These are phyloP conservation scores for Cryptococcus sp. DNA, from an alignment of 1,284 basidiomycete species.

Conservation along the genomic window DNA sequence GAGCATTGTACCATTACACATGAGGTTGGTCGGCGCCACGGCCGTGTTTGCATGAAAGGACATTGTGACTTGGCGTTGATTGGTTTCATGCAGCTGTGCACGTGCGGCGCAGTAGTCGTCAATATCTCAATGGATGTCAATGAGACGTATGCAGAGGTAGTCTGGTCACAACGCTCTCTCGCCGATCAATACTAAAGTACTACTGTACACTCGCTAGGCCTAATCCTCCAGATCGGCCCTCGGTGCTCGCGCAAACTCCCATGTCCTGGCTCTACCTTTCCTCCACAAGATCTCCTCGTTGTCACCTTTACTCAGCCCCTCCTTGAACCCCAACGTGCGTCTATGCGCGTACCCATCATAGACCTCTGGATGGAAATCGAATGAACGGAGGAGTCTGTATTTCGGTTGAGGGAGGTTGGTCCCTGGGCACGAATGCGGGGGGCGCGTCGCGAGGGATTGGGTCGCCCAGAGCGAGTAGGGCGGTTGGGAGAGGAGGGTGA, in stretches of 20 bases:
- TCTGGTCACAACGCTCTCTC: no score
- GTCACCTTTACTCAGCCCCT: constrained; percentile 44
- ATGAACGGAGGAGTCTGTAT: constrained; percentile 77
- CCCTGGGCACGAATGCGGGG: constrained; percentile 34
- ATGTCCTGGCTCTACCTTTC: constrained; percentile 45
- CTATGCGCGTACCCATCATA: constrained; percentile 89
- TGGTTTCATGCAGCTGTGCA: no score
- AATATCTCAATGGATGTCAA: no score
- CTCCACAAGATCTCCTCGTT: constrained; percentile 52
- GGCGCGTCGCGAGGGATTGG: constrained; percentile 70
- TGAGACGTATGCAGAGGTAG: no score
- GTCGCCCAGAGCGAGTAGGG: constrained; percentile 91
- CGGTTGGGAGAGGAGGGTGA: constrained; percentile 81
- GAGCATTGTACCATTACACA: no score
- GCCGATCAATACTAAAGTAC: no score
- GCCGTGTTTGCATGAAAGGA: no score
- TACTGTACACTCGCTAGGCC: no score
- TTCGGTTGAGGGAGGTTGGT: constrained; percentile 59
- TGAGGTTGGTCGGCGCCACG: no score
- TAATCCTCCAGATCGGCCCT: no score
- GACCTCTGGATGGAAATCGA: constrained; percentile 68
- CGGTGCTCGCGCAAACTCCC: constrained; percentile 44
- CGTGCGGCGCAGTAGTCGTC: no score
- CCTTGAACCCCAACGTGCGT: constrained; percentile 77
- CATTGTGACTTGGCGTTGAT: no score